Percentiles rank a stretch among this genome's conserved stretches.
Evolutionary conservation across 148 eudicot species (phyloP).

Genomic region (Hydrangea macrophylla): DNA sequence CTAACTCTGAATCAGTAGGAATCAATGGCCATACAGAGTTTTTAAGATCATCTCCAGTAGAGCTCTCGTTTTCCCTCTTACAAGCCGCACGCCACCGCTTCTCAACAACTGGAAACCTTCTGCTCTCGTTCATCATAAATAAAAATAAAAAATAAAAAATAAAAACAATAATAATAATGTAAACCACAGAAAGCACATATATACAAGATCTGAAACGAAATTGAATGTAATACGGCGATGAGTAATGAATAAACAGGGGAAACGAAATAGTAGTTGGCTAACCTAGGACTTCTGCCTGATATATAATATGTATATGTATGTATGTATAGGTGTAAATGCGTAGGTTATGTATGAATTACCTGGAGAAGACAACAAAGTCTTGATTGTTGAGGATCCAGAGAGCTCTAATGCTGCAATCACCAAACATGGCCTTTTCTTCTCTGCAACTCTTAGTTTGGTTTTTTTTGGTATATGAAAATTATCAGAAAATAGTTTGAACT

Average conservation of each 20-base stretch:
- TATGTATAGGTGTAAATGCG: not conserved
- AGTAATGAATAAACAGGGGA: not conserved
- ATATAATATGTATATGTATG: not conserved
- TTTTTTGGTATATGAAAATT: too few relatives aligned
- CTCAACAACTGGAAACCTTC: conserved; percentile 93
- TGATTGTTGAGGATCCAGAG: conserved; percentile 88
- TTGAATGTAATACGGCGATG: not conserved
- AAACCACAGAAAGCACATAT: not conserved
- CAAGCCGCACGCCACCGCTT: conserved; percentile 76
- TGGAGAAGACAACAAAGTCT: conserved; percentile 71
- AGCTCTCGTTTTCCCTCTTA: conserved; percentile 28
- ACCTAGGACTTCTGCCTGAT: conserved; percentile 8
- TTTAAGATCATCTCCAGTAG: conserved; percentile 5
- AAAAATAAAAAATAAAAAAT: too few relatives aligned
- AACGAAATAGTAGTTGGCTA: too few relatives aligned
- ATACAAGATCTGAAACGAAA: conserved; percentile 1
- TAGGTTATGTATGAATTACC: conserved; percentile 28
- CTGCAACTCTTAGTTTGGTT: too few relatives aligned
- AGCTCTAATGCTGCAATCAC: conserved; percentile 74
- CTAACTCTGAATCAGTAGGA: conserved; percentile 72
- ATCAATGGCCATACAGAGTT: conserved; percentile 16
- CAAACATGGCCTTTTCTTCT: conserved; percentile 30
- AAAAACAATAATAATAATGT: not conserved
- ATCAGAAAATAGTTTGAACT: too few relatives aligned
- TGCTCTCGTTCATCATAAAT: conserved; percentile 20